Evolutionary conservation across 1,284 basidiomycete genomes (phyloP).

Genomic region (Heterobasidion occidentale): DNA sequence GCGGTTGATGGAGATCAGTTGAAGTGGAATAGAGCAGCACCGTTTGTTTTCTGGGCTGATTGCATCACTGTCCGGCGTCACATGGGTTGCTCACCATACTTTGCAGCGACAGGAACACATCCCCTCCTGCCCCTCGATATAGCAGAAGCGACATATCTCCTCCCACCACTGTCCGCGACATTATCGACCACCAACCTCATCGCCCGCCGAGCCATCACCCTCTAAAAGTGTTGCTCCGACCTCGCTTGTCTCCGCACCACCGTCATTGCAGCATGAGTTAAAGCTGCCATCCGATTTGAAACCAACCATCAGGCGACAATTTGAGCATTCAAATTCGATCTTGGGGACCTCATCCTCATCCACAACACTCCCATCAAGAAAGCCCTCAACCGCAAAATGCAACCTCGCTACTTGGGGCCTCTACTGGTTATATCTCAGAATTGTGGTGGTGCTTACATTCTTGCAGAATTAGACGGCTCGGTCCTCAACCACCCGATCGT

Average conservation of each 20-base stretch:
- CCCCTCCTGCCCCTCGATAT: conserved; percentile 33
- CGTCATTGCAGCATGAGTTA: neutral
- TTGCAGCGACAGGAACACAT: conserved; percentile 27
- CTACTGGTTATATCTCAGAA: conserved; percentile 19
- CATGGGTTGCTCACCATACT: conserved; percentile 12
- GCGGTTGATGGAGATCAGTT: conserved; percentile 20
- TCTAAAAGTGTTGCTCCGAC: neutral
- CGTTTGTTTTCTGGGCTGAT: conserved; percentile 33
- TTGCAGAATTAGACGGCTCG: conserved; percentile 22
- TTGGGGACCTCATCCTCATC: conserved; percentile 18
- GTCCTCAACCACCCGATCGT: conserved; percentile 16
- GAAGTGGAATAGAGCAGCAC: conserved; percentile 21
- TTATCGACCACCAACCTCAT: conserved; percentile 21
- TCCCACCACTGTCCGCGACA: conserved; percentile 11
- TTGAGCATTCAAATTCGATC: conserved; percentile 11
- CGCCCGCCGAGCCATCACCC: neutral
- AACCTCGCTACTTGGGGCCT: conserved; percentile 22
- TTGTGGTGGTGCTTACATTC: conserved; percentile 21
- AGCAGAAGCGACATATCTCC: conserved; percentile 28
- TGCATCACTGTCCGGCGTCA: conserved; percentile 20
- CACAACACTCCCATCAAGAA: conserved; percentile 19
- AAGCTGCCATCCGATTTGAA: conserved; percentile 1
- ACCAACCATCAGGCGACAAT: conserved; percentile 3
- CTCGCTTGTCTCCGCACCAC: neutral
- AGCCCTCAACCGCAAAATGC: conserved; percentile 18